Conservation (phyloP, 805 yeast genomes). For the Ogataea zsoltii region DNA sequence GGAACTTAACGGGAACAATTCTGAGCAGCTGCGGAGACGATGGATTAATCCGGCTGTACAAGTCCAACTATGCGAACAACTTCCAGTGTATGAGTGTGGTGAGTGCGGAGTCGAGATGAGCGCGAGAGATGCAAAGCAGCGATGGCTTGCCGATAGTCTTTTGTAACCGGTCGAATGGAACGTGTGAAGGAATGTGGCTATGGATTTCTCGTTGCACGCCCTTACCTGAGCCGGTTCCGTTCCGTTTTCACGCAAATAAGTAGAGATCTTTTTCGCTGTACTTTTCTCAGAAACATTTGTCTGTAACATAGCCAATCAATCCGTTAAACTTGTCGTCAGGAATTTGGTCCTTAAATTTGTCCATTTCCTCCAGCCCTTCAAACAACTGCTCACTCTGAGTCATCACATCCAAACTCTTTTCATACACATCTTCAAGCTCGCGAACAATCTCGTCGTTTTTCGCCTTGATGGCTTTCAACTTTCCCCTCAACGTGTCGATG, state of each 20-base stretch:
- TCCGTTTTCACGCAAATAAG: no score
- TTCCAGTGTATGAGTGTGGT: slow-evolving; percentile 91
- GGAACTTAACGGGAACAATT: slow-evolving; percentile 94
- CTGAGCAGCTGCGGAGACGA: slow-evolving; percentile 95
- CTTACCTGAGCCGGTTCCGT: no score
- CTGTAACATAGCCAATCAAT: slow-evolving; percentile 23
- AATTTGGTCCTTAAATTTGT: slow-evolving; percentile 13
- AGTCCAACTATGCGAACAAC: slow-evolving; percentile 78
- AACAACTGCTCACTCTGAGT: slow-evolving; percentile 10
- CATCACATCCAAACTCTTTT: slow-evolving; percentile 11
- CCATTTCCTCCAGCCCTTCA: slow-evolving; percentile 16
- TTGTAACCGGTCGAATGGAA: no score
- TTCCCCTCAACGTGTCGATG: slow-evolving; percentile 14
- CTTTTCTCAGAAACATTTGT: slow-evolving; percentile 10
- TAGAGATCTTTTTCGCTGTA: no score
- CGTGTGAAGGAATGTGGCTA: no score
- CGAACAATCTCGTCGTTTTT: slow-evolving; percentile 16
- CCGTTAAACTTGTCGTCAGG: slow-evolving; percentile 21
- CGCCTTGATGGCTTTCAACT: slow-evolving; percentile 16
- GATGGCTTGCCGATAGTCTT: no score
- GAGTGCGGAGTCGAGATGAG: slow-evolving; percentile 46
- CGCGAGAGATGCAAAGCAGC: no score
- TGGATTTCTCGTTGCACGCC: no score
- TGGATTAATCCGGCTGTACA: slow-evolving; percentile 90
- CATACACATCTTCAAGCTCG: slow-evolving; percentile 12